Base-by-base conservation (phyloP, 2,329 filamentous ascomycete species). In the Xylariaceae sp. region DNA sequence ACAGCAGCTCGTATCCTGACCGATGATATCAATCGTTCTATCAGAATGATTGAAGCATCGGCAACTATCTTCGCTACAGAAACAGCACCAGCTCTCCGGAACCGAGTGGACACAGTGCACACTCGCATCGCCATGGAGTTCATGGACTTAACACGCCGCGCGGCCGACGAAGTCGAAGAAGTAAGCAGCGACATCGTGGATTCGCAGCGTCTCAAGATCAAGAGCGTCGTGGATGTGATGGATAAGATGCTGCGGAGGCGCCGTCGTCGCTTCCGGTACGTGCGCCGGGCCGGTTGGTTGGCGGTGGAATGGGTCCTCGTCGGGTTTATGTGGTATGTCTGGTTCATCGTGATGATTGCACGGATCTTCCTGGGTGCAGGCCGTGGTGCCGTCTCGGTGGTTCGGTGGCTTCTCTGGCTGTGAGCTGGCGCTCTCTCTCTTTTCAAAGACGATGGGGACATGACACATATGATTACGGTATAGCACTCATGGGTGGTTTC, bases 301-400 rank as follows among this genome's bases (percentile, higher is more conserved):
- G 75, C 88, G 17, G 83, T 97, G 13, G 93, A 97, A 77, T 97
- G 92, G 91, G 77, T 85, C 53, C 81, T 97, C 15, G 85, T 97
- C 45, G 89, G 89, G 3, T 83, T 95, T 67, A 90, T 97, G 86
- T 97, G 94, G 92, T 91, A 88, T 74, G 87, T 95, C 13, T 97
- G 93, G 92, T 84, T 95, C 60, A 78, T 96, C 39, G 92, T 97
- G 23, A 89, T 92, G 72, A 78, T 93, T 23, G 78, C 88, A 55
- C 83, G 90, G 61, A 73, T 89, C 11, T 75, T 89, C 42, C 77
- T 86, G 61, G 85, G 86, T 9, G 67, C 88, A 1, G 81, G 87
- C 50, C 82, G 82, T 51, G 86, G 85, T 2, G 69, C 84, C 0
- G 76, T 85, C 53, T 75, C 78, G 9, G 80, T 82, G 8, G 78